Evolutionary conservation across 75 land plant species (phyloP).

Genomic region (Larix kaempferi): DNA sequence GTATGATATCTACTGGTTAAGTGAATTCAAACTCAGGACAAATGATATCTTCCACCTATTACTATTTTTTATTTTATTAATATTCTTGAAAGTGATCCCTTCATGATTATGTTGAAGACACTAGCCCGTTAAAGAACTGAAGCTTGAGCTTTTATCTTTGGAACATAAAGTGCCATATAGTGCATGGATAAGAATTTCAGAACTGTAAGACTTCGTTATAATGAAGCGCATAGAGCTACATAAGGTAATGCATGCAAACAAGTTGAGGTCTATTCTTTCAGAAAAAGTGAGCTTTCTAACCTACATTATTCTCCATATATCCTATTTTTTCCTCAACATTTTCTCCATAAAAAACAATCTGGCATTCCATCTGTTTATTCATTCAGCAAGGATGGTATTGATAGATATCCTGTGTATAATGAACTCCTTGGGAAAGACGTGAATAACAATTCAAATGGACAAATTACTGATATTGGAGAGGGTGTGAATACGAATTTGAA

Average conservation of each 20-base stretch:
- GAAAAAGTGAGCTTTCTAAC: constrained; percentile 55
- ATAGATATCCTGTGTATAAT: background rate
- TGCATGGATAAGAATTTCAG: constrained; percentile 39
- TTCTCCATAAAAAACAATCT: too few relatives aligned
- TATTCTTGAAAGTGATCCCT: background rate
- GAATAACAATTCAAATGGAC: background rate
- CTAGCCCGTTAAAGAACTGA: background rate
- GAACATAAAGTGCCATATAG: constrained; percentile 51
- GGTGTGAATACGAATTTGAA: background rate
- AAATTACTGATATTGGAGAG: background rate
- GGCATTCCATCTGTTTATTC: background rate
- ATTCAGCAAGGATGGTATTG: background rate
- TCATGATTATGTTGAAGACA: background rate
- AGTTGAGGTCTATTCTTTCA: constrained; percentile 41
- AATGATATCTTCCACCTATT: too few relatives aligned
- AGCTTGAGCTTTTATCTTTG: constrained; percentile 2
- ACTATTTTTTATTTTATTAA: background rate
- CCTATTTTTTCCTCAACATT: background rate
- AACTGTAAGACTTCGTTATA: constrained; percentile 40
- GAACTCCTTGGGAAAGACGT: background rate
- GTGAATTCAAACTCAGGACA: too few relatives aligned
- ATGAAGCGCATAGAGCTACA: constrained; percentile 65
- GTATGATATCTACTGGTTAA: too few relatives aligned
- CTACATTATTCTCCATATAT: background rate
- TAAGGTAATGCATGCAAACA: constrained; percentile 32